Percentiles rank a stretch among this genome's conserved stretches.
Evolutionary conservation across 306 rosid species (phyloP).

Genomic region (Malus fusca): DNA sequence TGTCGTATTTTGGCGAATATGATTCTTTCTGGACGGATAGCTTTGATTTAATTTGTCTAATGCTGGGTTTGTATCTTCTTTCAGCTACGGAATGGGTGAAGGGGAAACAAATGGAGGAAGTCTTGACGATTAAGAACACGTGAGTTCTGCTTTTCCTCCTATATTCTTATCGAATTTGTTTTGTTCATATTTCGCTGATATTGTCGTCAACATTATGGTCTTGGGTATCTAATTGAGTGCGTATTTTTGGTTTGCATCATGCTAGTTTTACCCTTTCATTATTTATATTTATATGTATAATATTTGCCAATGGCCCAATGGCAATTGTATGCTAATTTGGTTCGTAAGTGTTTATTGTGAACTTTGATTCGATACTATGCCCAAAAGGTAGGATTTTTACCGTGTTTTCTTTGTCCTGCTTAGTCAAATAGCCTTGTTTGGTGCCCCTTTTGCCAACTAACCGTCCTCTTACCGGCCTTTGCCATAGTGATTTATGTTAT

Average conservation of each 20-base stretch:
- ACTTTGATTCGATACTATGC: neutral
- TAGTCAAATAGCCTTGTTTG: neutral
- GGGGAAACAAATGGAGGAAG: constrained; percentile 83
- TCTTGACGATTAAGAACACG: constrained; percentile 69
- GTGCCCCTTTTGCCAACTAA: neutral
- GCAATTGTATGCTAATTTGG: neutral
- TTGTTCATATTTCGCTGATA: neutral
- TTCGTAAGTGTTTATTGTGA: neutral
- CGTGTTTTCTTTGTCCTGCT: neutral
- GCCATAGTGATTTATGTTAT: neutral
- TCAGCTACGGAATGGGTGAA: constrained; percentile 96
- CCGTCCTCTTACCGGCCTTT: neutral
- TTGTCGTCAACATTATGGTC: neutral
- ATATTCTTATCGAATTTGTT: neutral
- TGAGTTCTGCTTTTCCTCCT: constrained; percentile 16
- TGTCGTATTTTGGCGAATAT: neutral
- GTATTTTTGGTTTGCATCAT: neutral
- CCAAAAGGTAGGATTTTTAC: neutral
- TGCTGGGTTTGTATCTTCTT: constrained; percentile 12
- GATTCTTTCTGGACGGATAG: neutral
- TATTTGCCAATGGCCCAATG: neutral
- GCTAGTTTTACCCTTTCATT: neutral
- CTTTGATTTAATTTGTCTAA: neutral
- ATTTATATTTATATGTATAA: neutral
- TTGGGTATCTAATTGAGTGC: neutral